A percentile compares a stretch with the other conserved stretches of the same genome.
Conservation (phyloP, 1,284 basidiomycete genomes). For the Paramarasmius palmivorus region DNA sequence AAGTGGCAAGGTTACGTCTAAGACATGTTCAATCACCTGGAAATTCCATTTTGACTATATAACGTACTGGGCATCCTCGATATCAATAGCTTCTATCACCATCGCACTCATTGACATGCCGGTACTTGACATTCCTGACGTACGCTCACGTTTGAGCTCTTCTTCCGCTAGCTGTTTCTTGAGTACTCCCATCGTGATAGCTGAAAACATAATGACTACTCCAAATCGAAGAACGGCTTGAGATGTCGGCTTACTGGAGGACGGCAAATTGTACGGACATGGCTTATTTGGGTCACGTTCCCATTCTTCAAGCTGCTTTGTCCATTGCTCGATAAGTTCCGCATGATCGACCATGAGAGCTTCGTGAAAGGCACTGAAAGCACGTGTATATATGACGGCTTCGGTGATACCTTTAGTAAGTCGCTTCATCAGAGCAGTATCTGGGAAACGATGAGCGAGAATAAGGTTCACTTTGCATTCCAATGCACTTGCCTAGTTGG, state of each 20-base stretch:
- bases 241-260: not conserved
- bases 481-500: not conserved
- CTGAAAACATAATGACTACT: too few relatives aligned
- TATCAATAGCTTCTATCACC: conserved; percentile 7
- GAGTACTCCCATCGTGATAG: not conserved
- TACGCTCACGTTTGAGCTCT: not conserved
- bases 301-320: not conserved
- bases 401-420: not conserved
- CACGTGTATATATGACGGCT: not conserved
- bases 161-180: not conserved
- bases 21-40: conserved; percentile 23
- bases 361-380: not conserved
- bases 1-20: conserved; percentile 20
- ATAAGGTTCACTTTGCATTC: too few relatives aligned
- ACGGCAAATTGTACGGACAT: not conserved
- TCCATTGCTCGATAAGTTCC: not conserved
- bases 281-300: not conserved
- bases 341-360: not conserved
- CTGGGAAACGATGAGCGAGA: not conserved
- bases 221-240: not conserved
- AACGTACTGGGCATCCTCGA: conserved; percentile 11
- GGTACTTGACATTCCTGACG: too few relatives aligned
- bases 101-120: not conserved
- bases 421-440: not conserved
- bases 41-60: too few relatives aligned